Base-by-base conservation (phyloP, 106 monocot genomes). In the Platanthera zijinensis region DNA sequence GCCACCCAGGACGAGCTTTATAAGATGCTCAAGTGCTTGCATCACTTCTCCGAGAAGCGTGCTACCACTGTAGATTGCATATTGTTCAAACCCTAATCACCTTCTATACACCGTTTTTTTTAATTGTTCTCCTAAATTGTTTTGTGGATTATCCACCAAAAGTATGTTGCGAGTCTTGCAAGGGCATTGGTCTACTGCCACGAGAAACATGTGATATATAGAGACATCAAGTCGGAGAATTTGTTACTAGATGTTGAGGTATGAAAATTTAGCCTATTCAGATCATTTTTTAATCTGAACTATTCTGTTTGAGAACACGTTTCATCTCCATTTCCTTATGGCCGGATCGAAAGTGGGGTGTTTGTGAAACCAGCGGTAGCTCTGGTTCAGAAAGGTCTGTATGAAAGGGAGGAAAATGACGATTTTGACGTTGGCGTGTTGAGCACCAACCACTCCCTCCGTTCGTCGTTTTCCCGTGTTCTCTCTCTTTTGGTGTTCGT, bases 191-290 rank as follows among this genome's bases (percentile, higher is more conserved):
- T 83, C 2, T 96, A 96, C 75, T 87, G 87, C 76, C 96, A 96
- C 18, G 84, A 91, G 73, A 96, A 96, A 76, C 83, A 93, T 74
- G 96, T 96, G 76, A 96, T 96, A 75, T 93, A 96, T 71, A 85
- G 96, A 78, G 96, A 96, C 78, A 96, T 96, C 87, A 96, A 96
- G 84, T 93, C 96, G 11, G 96, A 96, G 77, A 96, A 96, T 74
- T 62, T 93, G 72, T 73, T 96, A 71, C 87, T 96, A 11, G 90
- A 96, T 83, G 62, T 87, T 64, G 89, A 91, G 85, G 93, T 96
- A 83, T 70, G 48, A 70, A 70, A 6, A n/a, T 3, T 62, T 19
- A 1, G 1, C 10, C 11, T 66, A 30, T 30, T 59, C 5, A 6
- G 4, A 14, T 25, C 25, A 57, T 12, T 57, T 57, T 57, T 57